Percentiles rank a stretch among this genome's conserved stretches.
Evolutionary conservation across 441 rosid genomes (phyloP).

Genomic region (Gossypium davidsonii): DNA sequence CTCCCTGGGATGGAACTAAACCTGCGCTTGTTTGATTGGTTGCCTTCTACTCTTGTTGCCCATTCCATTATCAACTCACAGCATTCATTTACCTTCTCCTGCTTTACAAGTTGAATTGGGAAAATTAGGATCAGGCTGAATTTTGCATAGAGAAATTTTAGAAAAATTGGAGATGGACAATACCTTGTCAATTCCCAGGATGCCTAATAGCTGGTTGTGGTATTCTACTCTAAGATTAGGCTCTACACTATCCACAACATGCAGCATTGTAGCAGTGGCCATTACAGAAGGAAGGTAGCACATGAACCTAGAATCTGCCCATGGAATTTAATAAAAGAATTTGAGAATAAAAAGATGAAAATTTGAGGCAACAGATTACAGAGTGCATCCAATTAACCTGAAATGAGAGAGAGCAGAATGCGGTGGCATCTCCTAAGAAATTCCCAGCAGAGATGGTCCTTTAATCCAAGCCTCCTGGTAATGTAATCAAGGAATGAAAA

Average conservation of each 20-base stretch:
- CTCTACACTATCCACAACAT: constrained; percentile 32
- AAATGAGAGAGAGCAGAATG: constrained; percentile 34
- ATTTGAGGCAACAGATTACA: not conserved
- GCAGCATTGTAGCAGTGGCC: constrained; percentile 56
- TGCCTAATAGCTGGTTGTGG: constrained; percentile 34
- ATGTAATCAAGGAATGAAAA: constrained; percentile 55
- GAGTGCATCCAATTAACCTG: constrained; percentile 27
- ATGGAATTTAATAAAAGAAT: not conserved
- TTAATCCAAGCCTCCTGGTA: constrained; percentile 50
- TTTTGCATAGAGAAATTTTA: not conserved
- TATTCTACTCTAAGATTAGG: constrained; percentile 36
- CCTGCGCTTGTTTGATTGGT: constrained; percentile 46
- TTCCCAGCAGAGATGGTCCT: constrained; percentile 40
- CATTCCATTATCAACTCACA: constrained; percentile 34
- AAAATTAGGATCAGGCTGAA: not conserved
- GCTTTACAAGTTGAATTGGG: constrained; percentile 12
- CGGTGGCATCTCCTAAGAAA: constrained; percentile 45
- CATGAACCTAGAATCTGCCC: constrained; percentile 47
- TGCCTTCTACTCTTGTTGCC: constrained; percentile 17
- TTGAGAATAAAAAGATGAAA: not conserved
- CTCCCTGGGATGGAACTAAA: constrained; percentile 45
- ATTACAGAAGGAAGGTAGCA: constrained; percentile 49
- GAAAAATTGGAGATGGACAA: not conserved
- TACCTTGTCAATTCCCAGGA: constrained; percentile 47
- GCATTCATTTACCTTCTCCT: constrained; percentile 51